These are phyloP conservation scores for Pugionium dolabratum DNA, from an alignment of 345 rosid species.

Conservation along the genomic window DNA sequence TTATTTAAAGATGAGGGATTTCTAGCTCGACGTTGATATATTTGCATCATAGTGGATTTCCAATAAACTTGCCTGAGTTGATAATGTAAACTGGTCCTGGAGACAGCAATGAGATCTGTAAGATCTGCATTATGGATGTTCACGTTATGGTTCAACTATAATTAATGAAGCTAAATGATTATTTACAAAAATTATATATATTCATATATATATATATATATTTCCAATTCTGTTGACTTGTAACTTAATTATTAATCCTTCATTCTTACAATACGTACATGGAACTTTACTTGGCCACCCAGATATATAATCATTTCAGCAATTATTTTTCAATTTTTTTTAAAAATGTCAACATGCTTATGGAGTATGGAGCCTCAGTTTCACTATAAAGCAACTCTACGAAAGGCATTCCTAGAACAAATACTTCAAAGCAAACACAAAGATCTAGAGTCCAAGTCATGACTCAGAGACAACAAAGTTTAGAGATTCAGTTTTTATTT, in stretches of 20 bases:
- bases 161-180: conserved; percentile 34
- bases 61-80: neutral
- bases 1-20: too few relatives aligned
- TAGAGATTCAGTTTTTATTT: conserved; percentile 7
- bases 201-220: neutral
- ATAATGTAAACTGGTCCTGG: conserved; percentile 10
- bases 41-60: too few relatives aligned
- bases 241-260: conserved; percentile 36
- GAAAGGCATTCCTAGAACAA: conserved; percentile 19
- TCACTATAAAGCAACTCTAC: conserved; percentile 36
- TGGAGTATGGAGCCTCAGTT: conserved; percentile 13
- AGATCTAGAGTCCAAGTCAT: conserved; percentile 3
- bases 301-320: conserved; percentile 19
- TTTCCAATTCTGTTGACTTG: conserved; percentile 32
- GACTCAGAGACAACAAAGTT: conserved; percentile 15
- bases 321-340: conserved; percentile 1
- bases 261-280: conserved; percentile 37
- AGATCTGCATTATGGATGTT: conserved; percentile 26
- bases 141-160: conserved; percentile 37
- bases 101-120: conserved; percentile 9
- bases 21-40: too few relatives aligned
- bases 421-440: conserved; percentile 15
- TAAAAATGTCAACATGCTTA: neutral
- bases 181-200: neutral
- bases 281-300: conserved; percentile 33